Percentiles rank a stretch among this genome's conserved stretches.
phyloP scores from a whole-genome alignment of 495 filamentous ascomycete species.

The Durotheca rogersii region DNA sequence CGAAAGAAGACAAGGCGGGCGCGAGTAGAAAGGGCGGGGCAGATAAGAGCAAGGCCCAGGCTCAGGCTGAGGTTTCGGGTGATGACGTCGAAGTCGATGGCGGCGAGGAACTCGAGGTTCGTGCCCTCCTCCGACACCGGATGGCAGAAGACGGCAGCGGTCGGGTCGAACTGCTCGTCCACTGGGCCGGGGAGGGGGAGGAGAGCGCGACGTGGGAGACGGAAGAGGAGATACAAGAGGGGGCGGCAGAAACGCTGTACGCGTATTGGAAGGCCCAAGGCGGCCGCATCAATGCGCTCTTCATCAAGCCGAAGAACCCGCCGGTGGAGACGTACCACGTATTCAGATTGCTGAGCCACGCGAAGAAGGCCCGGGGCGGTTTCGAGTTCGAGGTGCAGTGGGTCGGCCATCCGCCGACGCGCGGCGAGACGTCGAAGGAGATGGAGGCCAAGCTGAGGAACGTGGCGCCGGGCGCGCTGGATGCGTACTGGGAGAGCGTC shows the following conservation, averaged over 20 bases:
- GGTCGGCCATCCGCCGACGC: constrained; percentile 31
- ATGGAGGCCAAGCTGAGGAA: constrained; percentile 29
- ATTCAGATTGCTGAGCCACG: constrained; percentile 26
- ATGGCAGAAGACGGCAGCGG: constrained; percentile 25
- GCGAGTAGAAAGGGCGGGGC: neutral
- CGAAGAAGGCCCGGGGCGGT: constrained; percentile 29
- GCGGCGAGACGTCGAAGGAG: constrained; percentile 33
- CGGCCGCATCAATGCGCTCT: constrained; percentile 31
- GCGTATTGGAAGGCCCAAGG: constrained; percentile 34
- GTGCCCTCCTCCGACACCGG: constrained; percentile 23
- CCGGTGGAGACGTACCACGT: constrained; percentile 32
- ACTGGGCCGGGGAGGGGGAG: constrained; percentile 28
- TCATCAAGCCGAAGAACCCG: constrained; percentile 31
- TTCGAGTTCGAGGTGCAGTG: constrained; percentile 38
- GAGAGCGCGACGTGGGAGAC: constrained; percentile 32
- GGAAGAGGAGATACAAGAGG: constrained; percentile 34
- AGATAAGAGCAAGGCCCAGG: neutral
- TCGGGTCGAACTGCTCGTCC: constrained; percentile 31
- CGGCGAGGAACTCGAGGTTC: constrained; percentile 28
- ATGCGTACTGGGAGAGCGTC: constrained; percentile 30
- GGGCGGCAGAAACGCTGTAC: constrained; percentile 29
- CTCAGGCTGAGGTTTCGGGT: neutral
- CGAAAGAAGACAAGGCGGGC: constrained; percentile 17
- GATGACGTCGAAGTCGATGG: constrained; percentile 11
- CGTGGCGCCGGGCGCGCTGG: constrained; percentile 21